Percentiles rank a stretch among this genome's conserved stretches.
Evolutionary conservation across 345 rosid genomes (phyloP).

Genomic region (Dimocarpus longan): DNA sequence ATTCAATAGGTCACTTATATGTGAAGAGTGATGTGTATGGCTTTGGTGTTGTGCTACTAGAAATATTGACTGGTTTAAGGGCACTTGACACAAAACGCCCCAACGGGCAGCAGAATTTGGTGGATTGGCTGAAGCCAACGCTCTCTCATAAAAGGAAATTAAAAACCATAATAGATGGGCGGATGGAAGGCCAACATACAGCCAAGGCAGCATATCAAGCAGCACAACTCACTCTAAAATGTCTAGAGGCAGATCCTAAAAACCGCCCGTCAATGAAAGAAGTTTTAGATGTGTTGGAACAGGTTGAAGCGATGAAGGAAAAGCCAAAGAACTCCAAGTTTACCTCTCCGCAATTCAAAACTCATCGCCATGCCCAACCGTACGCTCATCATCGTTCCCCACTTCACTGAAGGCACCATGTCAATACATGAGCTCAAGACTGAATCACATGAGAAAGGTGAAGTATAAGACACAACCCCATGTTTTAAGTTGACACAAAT

Average conservation of each 20-base stretch:
- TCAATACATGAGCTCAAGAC: neutral
- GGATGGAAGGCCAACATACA: slow-evolving; percentile 54
- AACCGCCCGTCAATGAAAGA: slow-evolving; percentile 61
- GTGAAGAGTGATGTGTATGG: slow-evolving; percentile 77
- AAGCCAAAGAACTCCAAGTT: slow-evolving; percentile 20
- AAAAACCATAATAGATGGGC: slow-evolving; percentile 43
- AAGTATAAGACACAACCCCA: neutral
- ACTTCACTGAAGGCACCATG: slow-evolving; percentile 2
- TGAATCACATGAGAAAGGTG: neutral
- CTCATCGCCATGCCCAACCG: slow-evolving; percentile 16
- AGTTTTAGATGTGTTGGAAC: slow-evolving; percentile 48
- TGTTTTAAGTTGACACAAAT: too few species aligned
- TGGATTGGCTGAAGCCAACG: slow-evolving; percentile 54
- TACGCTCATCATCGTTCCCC: slow-evolving; percentile 12
- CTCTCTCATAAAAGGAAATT: slow-evolving; percentile 46
- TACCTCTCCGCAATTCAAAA: slow-evolving; percentile 2
- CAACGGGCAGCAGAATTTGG: slow-evolving; percentile 46
- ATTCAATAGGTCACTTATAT: slow-evolving; percentile 53
- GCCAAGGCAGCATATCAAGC: slow-evolving; percentile 42
- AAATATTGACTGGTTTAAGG: slow-evolving; percentile 54
- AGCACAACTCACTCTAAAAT: slow-evolving; percentile 46
- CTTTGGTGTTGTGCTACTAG: slow-evolving; percentile 64
- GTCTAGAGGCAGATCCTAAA: slow-evolving; percentile 51
- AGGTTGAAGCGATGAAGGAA: slow-evolving; percentile 41
- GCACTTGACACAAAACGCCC: slow-evolving; percentile 50